These are phyloP conservation scores for Colletotrichum euphorbiae DNA, from an alignment of 2,329 filamentous ascomycete genomes.

Conservation along the genomic window DNA sequence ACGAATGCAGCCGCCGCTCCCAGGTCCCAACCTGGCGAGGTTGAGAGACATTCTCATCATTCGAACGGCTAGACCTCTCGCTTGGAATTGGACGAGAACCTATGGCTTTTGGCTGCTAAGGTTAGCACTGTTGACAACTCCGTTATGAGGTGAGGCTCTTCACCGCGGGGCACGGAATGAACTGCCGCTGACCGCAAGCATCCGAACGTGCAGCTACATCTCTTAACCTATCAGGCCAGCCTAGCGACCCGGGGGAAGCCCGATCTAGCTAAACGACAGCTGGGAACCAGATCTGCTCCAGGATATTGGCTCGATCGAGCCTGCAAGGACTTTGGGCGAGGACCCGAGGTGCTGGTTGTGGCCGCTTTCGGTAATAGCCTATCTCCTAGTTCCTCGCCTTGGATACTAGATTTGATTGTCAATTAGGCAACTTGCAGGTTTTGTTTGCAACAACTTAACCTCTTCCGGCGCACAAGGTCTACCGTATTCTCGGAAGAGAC, in stretches of 20 bases:
- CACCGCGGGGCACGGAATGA: neutral
- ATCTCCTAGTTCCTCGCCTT: neutral
- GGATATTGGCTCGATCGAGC: neutral
- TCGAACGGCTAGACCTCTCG: neutral
- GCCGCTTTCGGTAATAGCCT: conserved; percentile 2
- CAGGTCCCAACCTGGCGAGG: neutral
- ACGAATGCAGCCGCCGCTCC: neutral
- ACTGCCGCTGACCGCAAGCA: conserved; percentile 13
- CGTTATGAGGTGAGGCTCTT: neutral
- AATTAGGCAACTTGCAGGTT: neutral
- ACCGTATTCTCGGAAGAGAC: neutral
- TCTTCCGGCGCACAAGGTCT: neutral
- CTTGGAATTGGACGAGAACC: neutral
- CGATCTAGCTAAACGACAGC: neutral
- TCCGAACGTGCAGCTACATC: neutral
- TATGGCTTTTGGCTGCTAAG: neutral
- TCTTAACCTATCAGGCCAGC: neutral
- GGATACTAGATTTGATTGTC: neutral
- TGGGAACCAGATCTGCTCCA: neutral
- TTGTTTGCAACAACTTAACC: neutral
- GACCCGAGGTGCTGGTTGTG: neutral
- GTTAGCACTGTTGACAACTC: neutral
- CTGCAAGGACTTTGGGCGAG: neutral
- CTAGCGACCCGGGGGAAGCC: neutral
- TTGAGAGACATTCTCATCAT: neutral